A percentile compares a stretch with the other conserved stretches of the same genome.
phyloP scores from a whole-genome alignment of 805 yeast species.

The Kodamaea kakaduensis region DNA sequence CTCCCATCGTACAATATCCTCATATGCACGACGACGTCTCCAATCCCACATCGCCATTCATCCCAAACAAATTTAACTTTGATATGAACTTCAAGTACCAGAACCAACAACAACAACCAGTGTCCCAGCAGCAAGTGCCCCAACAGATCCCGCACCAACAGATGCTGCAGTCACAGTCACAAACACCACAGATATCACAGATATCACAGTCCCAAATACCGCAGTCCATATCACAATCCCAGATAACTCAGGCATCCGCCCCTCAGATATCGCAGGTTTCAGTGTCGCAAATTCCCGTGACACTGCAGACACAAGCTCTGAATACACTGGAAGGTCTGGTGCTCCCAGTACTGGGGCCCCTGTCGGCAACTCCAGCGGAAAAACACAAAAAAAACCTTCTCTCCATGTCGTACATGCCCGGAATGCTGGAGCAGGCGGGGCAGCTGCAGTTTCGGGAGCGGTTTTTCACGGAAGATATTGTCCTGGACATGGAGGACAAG shows the following conservation, averaged over 20 bases:
- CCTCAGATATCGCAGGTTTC: slow-evolving; percentile 2
- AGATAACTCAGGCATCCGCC: slow-evolving; percentile 1
- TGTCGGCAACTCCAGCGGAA: slow-evolving; percentile 1
- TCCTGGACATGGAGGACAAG: slow-evolving; percentile 6
- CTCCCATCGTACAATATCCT: slow-evolving; percentile 1
- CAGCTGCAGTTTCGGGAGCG: slow-evolving; percentile 2
- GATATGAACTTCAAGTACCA: slow-evolving; percentile 13
- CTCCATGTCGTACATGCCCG: background rate
- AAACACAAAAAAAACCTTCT: background rate
- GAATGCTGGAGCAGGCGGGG: background rate
- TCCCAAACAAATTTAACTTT: slow-evolving; percentile 14
- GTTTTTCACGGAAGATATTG: slow-evolving; percentile 7
- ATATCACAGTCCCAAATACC: background rate
- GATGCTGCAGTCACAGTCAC: background rate
- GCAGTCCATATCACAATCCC: slow-evolving; percentile 1
- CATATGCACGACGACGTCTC: slow-evolving; percentile 11
- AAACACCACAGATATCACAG: background rate
- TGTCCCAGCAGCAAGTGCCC: slow-evolving; percentile 1
- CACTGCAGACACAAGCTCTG: slow-evolving; percentile 1
- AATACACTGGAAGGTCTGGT: too few relatives aligned
- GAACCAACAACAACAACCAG: slow-evolving; percentile 6
- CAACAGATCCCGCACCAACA: slow-evolving; percentile 2
- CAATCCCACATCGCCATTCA: slow-evolving; percentile 18
- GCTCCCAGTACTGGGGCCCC: slow-evolving; percentile 1
- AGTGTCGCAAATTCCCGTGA: slow-evolving; percentile 1